Percentiles rank a stretch among this genome's conserved stretches.
Evolutionary conservation across 148 eudicot genomes (phyloP).

Genomic region (Rhododendron simsii): DNA sequence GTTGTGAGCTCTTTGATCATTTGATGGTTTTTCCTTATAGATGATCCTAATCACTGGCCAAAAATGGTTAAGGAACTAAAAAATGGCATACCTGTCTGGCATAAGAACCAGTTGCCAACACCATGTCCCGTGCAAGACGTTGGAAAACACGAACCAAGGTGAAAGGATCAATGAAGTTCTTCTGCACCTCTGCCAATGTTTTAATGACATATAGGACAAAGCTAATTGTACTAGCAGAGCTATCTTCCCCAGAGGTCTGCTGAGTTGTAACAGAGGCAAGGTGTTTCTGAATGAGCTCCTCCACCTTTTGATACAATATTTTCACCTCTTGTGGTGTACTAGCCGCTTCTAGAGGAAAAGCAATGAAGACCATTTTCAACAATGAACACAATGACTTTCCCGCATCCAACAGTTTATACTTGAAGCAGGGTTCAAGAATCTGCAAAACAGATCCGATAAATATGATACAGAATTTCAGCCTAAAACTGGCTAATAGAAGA

Average conservation of each 20-base stretch:
- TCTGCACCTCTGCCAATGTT: conserved; percentile 83
- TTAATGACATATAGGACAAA: conserved; percentile 82
- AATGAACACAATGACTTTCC: conserved; percentile 90
- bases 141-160: conserved; percentile 88
- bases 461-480: neutral
- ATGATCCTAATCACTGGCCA: neutral
- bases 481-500: neutral
- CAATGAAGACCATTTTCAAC: conserved; percentile 85
- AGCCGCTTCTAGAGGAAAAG: conserved; percentile 79
- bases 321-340: conserved; percentile 77
- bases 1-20: too few species aligned
- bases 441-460: conserved; percentile 32
- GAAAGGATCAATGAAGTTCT: conserved; percentile 61
- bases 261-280: conserved; percentile 71
- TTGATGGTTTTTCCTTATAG: neutral
- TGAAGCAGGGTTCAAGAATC: conserved; percentile 98
- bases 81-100: conserved; percentile 64
- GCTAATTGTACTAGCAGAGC: conserved; percentile 73
- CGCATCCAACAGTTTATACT: conserved; percentile 87
- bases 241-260: conserved; percentile 81
- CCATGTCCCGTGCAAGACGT: conserved; percentile 94
- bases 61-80: neutral
- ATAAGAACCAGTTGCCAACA: conserved; percentile 50
- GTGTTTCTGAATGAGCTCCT: conserved; percentile 88
- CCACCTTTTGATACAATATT: conserved; percentile 83